Base-by-base conservation (phyloP, 106 monocot species). In the Dioscorea dumetorum region DNA sequence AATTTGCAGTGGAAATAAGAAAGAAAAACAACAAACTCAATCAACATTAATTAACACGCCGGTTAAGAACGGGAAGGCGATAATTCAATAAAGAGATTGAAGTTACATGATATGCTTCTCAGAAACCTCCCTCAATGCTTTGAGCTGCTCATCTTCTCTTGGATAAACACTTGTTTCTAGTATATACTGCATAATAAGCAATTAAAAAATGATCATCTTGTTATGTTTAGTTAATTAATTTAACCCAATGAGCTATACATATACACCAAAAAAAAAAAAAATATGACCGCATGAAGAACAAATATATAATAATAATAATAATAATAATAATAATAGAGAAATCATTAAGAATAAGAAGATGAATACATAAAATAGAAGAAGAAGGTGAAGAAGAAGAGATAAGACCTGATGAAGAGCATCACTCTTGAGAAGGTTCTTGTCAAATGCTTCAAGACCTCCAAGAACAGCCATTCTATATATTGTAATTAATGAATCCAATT, bases 61-160 rank as follows among this genome's bases (percentile, higher is more conserved):
- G 22, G 17, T 58, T 0, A 2, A 10, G 9, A 58, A 10, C 18
- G 8, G 22, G 20, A 58, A 19, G 16, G 2, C n/a, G n/a, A n/a
- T n/a, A 11, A 22, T 59, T 20, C 28, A 28, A 28, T 28, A 3
- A 3, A 1, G 28, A 28, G 22, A 22, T 20, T 20, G 59, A 19
- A 59, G 65, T 77, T 70, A 52, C 71, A 12, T 65, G 16, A 35
- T 54, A 12, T 63, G 77, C 24, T 65, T 57, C 8, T 60, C 48
- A 18, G 35, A 63, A 4, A 54, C 51, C 34, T 66, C 66, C 71
- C 77, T 71, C 18, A 77, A 34, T 2, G 23, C 67, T 67, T 74
- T 67, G 74, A 74, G 74, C 24, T 67, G 74, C 5, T 74, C 67
- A 74, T 74, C 67, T 49, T 74, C 74, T 74, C 67, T 74, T 50